Evolutionary conservation across 1,139 yeast genomes (phyloP).

Genomic region (Hyphopichia wangnamkhiaoensis): DNA sequence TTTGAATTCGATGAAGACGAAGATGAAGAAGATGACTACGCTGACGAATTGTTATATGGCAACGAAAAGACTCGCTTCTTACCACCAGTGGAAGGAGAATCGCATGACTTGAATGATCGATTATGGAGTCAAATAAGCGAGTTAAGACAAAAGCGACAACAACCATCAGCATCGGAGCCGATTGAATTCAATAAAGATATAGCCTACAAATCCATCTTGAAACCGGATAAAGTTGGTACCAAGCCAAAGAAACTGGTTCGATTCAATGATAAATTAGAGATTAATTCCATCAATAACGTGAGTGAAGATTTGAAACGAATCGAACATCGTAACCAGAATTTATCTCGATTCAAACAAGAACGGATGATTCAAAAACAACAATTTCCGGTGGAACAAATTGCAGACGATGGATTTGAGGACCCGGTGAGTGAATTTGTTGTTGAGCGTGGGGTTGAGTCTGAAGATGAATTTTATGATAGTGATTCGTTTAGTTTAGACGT

Average conservation of each 20-base stretch:
- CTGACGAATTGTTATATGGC: constrained; percentile 28
- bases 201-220: constrained; percentile 5
- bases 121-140: constrained; percentile 34
- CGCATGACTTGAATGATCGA: constrained; percentile 19
- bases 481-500: constrained; percentile 7
- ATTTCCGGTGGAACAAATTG: too few relatives aligned
- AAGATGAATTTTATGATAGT: constrained; percentile 3
- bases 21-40: constrained; percentile 26
- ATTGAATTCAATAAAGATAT: constrained; percentile 3
- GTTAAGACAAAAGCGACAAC: constrained; percentile 16
- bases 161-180: constrained; percentile 4
- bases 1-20: constrained; percentile 33
- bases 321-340: constrained; percentile 14
- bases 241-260: constrained; percentile 47
- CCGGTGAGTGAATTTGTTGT: constrained; percentile 12
- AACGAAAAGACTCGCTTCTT: constrained; percentile 14
- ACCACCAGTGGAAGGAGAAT: constrained; percentile 8
- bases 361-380: constrained; percentile 7
- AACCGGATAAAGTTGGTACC: constrained; percentile 10
- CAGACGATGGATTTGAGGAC: constrained; percentile 1
- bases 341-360: constrained; percentile 29
- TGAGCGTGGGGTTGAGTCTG: constrained; percentile 8
- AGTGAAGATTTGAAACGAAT: constrained; percentile 49
- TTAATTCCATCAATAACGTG: constrained; percentile 61
- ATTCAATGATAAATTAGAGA: constrained; percentile 52